phyloP scores from a whole-genome alignment of 176 grass and related monocot species.

The Avena sativa region DNA sequence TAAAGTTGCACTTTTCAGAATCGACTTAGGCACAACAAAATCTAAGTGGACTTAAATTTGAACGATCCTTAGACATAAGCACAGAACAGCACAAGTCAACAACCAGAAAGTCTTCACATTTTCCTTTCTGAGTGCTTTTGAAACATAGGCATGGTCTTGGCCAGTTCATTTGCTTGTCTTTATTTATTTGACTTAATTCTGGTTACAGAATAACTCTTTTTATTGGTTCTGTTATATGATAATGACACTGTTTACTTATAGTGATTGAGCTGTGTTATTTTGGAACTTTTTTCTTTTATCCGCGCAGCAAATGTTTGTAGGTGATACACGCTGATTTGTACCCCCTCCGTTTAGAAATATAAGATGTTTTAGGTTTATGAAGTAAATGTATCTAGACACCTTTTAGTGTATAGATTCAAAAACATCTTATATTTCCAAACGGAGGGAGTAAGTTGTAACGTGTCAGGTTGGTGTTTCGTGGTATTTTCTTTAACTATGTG shows the following conservation, averaged over 20 bases:
- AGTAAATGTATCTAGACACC: too few relatives aligned
- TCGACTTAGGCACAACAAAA: too few relatives aligned
- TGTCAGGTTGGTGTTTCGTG: neutral
- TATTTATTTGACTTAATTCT: neutral
- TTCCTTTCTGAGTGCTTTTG: neutral
- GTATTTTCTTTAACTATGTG: neutral
- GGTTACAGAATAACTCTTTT: neutral
- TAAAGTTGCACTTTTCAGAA: too few relatives aligned
- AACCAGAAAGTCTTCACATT: neutral
- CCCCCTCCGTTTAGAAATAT: too few relatives aligned
- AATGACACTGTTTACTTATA: neutral
- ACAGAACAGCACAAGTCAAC: neutral
- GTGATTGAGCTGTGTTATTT: neutral
- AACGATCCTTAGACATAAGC: neutral
- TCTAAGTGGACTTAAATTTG: too few relatives aligned
- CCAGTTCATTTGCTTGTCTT: slow-evolving; percentile 16
- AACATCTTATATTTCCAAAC: too few relatives aligned
- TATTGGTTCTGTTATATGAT: neutral
- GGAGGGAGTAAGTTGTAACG: neutral
- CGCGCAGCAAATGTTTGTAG: neutral
- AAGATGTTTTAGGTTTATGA: too few relatives aligned
- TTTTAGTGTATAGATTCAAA: too few relatives aligned
- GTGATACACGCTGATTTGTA: neutral
- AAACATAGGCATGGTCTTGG: neutral
- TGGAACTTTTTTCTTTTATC: neutral